Conservation (phyloP, 192 early-diverging fungal species). For the Linnemannia hyalina region DNA sequence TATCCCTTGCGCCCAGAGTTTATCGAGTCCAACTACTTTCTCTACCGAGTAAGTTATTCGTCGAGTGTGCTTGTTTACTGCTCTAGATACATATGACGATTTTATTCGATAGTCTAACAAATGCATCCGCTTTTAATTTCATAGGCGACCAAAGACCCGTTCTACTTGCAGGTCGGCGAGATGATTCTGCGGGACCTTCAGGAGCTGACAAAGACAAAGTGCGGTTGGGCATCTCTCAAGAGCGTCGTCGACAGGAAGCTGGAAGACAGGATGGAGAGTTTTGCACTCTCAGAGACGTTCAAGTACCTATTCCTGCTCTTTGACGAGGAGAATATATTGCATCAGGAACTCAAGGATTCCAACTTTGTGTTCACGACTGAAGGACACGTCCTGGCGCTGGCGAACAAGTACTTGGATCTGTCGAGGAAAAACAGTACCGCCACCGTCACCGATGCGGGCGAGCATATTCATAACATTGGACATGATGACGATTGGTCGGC, state of each 20-base stretch:
- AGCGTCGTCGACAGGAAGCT: slow-evolving; percentile 72
- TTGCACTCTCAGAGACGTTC: slow-evolving; percentile 93
- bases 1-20: slow-evolving; percentile 96
- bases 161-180: slow-evolving; percentile 92
- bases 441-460: background rate
- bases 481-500: background rate
- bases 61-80: no score
- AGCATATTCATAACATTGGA: slow-evolving; percentile 1
- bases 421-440: background rate
- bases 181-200: slow-evolving; percentile 88
- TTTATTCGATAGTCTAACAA: slow-evolving; percentile 17
- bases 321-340: slow-evolving; percentile 76
- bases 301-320: slow-evolving; percentile 99
- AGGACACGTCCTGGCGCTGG: slow-evolving; percentile 31
- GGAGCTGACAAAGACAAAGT: slow-evolving; percentile 71
- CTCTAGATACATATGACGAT: background rate
- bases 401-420: slow-evolving; percentile 19
- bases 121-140: background rate
- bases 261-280: slow-evolving; percentile 96
- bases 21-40: slow-evolving; percentile 93
- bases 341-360: slow-evolving; percentile 82
- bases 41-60: slow-evolving; percentile 72
- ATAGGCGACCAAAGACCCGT: slow-evolving; percentile 88
- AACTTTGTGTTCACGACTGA: slow-evolving; percentile 94
- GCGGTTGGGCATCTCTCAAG: slow-evolving; percentile 84